Evolutionary conservation across 2,329 filamentous ascomycete genomes (phyloP), one percentile per base, ranked within the genome.

Genomic region (Pseudocercospora cruenta): DNA sequence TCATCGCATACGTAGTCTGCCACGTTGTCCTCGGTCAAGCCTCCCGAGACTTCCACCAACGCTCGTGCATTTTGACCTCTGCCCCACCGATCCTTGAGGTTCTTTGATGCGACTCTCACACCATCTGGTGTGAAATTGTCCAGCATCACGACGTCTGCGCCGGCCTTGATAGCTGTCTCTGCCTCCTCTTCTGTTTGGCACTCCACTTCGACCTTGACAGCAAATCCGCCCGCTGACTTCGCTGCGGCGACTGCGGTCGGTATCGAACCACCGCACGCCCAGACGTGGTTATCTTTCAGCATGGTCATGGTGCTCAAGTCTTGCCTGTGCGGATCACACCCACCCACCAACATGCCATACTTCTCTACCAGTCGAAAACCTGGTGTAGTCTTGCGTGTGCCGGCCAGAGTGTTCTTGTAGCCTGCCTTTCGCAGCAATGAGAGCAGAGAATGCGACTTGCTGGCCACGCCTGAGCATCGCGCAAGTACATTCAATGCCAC

Each of bases 231-330:
- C 0, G 90, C 92, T 10, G 89, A 85, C 78, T 92, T 92, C 24
- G 95, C 95, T 1, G 94, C 92, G 47, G 83, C 83, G 24, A 99
- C 94, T 5, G 95, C 95, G 22, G 91, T 88, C 1, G 91, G 89
- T 78, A 99, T 98, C 76, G 91, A 92, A 26, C 84, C 84, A 51
- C 90, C 90, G 62, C 91, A 90, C 69, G 92, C 93, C 91, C 94
- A 97, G 64, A 99, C 90, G 80, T 99, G 95, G 80, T 99, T 99
- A 81, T 99, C 95, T 83, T 99, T 99, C 70, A 99, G 85, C 95
- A 99, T 99, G 64, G 94, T 94, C 95, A 99, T 98, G 70, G 90
- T 87, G 78, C 79, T 82, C 2, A 99, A 84, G 78, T 99, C 95
- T 81, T 97, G 92, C 33, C 95, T 85, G 79, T 99, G 95, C 2